phyloP scores from a whole-genome alignment of 768 basidiomycete genomes.

The Calocybe gangraenosa region DNA sequence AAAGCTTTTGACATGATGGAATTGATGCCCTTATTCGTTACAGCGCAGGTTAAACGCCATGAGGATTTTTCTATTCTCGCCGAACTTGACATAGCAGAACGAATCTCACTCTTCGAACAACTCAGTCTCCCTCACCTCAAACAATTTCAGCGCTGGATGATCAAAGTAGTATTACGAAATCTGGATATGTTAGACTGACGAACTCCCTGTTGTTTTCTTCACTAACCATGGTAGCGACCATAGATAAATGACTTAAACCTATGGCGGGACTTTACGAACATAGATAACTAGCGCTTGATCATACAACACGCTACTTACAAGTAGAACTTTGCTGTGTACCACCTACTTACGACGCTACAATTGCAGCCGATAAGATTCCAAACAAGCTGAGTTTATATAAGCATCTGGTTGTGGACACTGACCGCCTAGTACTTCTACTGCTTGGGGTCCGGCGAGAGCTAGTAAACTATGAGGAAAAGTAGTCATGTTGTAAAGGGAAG shows the following conservation, averaged over 20 bases:
- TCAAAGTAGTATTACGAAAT: conserved; percentile 1
- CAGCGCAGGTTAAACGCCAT: conserved; percentile 19
- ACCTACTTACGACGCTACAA: too few relatives aligned
- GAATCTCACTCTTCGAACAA: conserved; percentile 3
- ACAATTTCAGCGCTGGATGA: conserved; percentile 14
- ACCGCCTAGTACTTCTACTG: conserved; percentile 15
- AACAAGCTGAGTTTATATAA: conserved; percentile 1
- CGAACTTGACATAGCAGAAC: conserved; percentile 2
- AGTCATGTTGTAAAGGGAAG: conserved; percentile 3
- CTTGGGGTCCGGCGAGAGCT: conserved; percentile 10
- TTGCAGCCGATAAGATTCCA: too few relatives aligned
- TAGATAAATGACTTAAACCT: too few relatives aligned
- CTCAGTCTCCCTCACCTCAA: conserved; percentile 3
- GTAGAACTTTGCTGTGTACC: too few relatives aligned
- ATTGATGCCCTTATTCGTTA: conserved; percentile 22
- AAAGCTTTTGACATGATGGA: conserved; percentile 19
- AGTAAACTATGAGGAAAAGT: conserved; percentile 10
- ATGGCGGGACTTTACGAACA: too few relatives aligned
- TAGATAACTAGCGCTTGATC: too few relatives aligned
- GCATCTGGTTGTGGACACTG: conserved; percentile 11
- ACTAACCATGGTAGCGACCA: too few relatives aligned
- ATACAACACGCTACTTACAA: too few relatives aligned
- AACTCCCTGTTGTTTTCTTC: too few relatives aligned
- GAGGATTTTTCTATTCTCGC: conserved; percentile 17
- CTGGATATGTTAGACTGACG: too few relatives aligned